A percentile compares a stretch with the other conserved stretches of the same genome.
Evolutionary conservation across 495 filamentous ascomycete genomes (phyloP).

Genomic region (Terfezia boudieri): DNA sequence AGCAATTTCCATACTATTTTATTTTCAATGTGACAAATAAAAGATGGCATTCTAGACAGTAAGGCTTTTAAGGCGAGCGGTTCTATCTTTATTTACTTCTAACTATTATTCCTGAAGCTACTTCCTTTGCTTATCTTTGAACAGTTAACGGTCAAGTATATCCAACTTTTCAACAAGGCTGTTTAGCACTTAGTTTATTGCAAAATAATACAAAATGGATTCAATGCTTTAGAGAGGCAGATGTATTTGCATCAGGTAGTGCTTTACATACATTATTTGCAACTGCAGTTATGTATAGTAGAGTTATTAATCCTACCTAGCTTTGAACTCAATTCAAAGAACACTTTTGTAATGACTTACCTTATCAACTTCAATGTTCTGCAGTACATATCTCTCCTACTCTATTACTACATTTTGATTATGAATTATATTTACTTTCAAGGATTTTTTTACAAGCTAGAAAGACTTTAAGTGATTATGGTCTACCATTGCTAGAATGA

Average conservation of each 20-base stretch:
- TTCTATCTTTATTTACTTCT: background rate
- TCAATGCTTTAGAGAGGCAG: background rate
- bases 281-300: background rate
- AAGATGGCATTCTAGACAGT: background rate
- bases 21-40: background rate
- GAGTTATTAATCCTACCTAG: background rate
- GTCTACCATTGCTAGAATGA: background rate
- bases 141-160: background rate
- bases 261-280: background rate
- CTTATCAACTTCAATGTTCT: background rate
- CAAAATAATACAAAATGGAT: background rate
- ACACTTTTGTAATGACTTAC: background rate
- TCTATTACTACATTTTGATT: background rate
- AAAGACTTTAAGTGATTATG: background rate
- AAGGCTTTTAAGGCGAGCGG: background rate
- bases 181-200: background rate
- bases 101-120: background rate
- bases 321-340: background rate
- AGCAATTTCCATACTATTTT: conserved; percentile 5
- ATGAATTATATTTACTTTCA: background rate
- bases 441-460: background rate
- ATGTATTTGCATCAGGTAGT: background rate
- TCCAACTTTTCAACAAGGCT: background rate
- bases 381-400: background rate
- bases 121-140: background rate